These are phyloP conservation scores for Rhododendron kiyosumense DNA, from an alignment of 148 eudicot species.

Conservation along the genomic window DNA sequence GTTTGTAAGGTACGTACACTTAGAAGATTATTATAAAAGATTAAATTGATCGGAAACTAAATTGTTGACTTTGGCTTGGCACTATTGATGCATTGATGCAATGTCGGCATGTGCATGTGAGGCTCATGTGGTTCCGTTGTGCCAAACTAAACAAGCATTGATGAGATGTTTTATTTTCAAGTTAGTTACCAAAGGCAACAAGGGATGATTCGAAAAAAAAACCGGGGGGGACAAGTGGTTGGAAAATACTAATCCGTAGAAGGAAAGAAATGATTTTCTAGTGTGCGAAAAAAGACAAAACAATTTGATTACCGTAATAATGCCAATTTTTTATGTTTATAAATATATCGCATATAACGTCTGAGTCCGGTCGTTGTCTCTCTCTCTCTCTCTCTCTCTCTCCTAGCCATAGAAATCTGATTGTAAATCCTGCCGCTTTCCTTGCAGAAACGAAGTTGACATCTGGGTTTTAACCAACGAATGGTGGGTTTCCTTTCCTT, in stretches of 20 bases:
- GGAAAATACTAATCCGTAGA: background rate
- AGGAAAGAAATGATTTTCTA: background rate
- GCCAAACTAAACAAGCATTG: background rate
- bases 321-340: background rate
- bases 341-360: background rate
- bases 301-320: background rate
- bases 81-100: background rate
- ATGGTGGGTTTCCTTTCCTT: background rate
- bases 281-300: background rate
- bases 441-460: background rate
- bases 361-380: background rate
- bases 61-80: background rate
- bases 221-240: background rate
- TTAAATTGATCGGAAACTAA: background rate
- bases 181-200: background rate
- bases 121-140: background rate
- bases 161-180: background rate
- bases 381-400: background rate
- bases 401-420: background rate
- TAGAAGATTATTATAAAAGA: no score
- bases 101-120: background rate
- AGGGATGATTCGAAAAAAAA: background rate
- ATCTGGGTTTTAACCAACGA: conserved; percentile 2
- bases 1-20: background rate
- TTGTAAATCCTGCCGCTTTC: background rate